Conservation (phyloP, 129 eudicot species). For the sunflower (Helianthus annuus) region DNA sequence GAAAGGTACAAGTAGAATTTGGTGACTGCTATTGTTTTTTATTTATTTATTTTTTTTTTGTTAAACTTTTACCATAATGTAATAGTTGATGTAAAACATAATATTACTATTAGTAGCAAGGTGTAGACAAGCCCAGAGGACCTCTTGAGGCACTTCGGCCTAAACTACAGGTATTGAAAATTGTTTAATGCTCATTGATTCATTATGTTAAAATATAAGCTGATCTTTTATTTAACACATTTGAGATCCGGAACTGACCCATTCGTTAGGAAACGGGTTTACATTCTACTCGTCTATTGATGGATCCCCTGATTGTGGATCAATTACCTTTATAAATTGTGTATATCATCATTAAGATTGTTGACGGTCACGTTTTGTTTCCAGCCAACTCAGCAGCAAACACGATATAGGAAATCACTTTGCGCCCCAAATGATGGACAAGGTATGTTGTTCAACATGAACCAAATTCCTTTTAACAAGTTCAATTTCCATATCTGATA, state of each 20-base stretch:
- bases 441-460: constrained; percentile 43
- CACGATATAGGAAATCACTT: constrained; percentile 86
- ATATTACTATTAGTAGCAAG: constrained; percentile 67
- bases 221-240: neutral
- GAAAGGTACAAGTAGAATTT: too few species aligned
- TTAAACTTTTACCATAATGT: neutral
- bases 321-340: neutral
- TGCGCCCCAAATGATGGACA: constrained; percentile 89
- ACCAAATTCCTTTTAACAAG: neutral
- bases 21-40: too few species aligned
- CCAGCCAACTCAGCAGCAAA: constrained; percentile 98
- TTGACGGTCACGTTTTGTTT: constrained; percentile 13
- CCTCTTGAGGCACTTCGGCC: constrained; percentile 99
- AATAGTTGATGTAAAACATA: neutral
- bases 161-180: constrained; percentile 73
- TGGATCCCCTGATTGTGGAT: constrained; percentile 1
- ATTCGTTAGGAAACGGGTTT: neutral
- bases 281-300: constrained; percentile 13
- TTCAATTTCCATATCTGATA: neutral
- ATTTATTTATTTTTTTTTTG: too few species aligned
- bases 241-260: neutral
- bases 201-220: neutral
- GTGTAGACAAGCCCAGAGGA: constrained; percentile 92
- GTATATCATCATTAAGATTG: constrained; percentile 1
- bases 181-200: neutral